A percentile compares a stretch with the other conserved stretches of the same genome.
Evolutionary conservation across 768 basidiomycete species (phyloP).

Genomic region (Amanita rimosa): DNA sequence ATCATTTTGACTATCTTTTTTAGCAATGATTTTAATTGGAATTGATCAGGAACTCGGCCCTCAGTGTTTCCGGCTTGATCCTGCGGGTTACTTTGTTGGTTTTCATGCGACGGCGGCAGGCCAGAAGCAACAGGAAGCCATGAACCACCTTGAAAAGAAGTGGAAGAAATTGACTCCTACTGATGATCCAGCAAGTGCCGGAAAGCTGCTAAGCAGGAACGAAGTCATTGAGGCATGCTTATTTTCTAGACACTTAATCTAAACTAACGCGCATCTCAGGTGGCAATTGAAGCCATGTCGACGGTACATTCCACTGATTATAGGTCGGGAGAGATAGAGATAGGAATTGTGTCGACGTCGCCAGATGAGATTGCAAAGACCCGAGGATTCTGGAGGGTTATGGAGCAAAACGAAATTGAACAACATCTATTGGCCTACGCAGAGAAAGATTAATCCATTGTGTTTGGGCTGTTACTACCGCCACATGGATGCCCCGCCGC

Average conservation of each 20-base stretch:
- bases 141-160: constrained; percentile 97
- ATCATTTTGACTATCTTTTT: neutral
- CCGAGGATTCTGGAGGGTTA: constrained; percentile 68
- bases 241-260: neutral
- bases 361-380: constrained; percentile 66
- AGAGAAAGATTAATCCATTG: constrained; percentile 67
- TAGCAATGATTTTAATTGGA: constrained; percentile 96
- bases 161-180: constrained; percentile 90
- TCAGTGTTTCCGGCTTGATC: constrained; percentile 97
- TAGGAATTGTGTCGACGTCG: constrained; percentile 78
- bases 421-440: constrained; percentile 75
- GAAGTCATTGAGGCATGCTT: constrained; percentile 82
- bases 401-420: constrained; percentile 72
- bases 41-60: constrained; percentile 85
- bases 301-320: constrained; percentile 93
- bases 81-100: constrained; percentile 96
- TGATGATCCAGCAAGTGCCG: constrained; percentile 68
- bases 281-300: constrained; percentile 92
- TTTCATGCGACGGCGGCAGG: constrained; percentile 97
- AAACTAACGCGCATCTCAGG: constrained; percentile 26
- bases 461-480: constrained; percentile 26
- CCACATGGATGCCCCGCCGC: constrained; percentile 59
- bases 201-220: constrained; percentile 56
- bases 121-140: constrained; percentile 96
- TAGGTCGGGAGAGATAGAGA: constrained; percentile 92